phyloP scores from a whole-genome alignment of 1,284 basidiomycete genomes.

The Sutorius eximius region DNA sequence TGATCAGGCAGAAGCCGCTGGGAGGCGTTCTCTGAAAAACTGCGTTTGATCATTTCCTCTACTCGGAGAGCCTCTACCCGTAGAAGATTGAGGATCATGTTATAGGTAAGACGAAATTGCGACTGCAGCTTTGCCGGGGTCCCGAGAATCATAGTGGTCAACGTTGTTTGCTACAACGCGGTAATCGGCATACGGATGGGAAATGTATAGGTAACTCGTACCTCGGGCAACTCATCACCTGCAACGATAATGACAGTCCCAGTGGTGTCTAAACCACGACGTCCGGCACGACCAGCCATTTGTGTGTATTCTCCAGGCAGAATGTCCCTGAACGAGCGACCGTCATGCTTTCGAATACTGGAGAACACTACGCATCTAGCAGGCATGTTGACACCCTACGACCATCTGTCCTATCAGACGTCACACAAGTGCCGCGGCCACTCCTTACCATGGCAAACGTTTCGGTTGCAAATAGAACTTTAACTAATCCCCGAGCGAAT shows the following conservation, averaged over 20 bases:
- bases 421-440: background rate
- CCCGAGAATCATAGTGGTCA: constrained; percentile 93
- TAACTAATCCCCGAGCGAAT: constrained; percentile 94
- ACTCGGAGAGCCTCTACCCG: constrained; percentile 95
- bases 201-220: constrained; percentile 38
- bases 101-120: constrained; percentile 98
- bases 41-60: constrained; percentile 99
- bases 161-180: constrained; percentile 57
- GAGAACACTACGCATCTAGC: constrained; percentile 98
- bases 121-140: constrained; percentile 90
- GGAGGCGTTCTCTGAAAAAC: constrained; percentile 97
- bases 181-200: constrained; percentile 11
- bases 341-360: constrained; percentile 94
- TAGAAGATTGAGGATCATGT: constrained; percentile 98
- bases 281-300: constrained; percentile 98
- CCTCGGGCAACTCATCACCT: constrained; percentile 85
- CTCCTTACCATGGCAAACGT: constrained; percentile 93
- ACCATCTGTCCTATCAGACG: constrained; percentile 5
- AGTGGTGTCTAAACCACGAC: constrained; percentile 92
- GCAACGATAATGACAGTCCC: constrained; percentile 94
- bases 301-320: constrained; percentile 95
- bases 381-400: constrained; percentile 98
- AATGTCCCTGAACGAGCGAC: constrained; percentile 87
- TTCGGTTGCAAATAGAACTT: constrained; percentile 97
- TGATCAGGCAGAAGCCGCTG: constrained; percentile 93